Base-by-base conservation (phyloP, 2,329 filamentous ascomycete genomes). In the Pestalotiopsis sp. region DNA sequence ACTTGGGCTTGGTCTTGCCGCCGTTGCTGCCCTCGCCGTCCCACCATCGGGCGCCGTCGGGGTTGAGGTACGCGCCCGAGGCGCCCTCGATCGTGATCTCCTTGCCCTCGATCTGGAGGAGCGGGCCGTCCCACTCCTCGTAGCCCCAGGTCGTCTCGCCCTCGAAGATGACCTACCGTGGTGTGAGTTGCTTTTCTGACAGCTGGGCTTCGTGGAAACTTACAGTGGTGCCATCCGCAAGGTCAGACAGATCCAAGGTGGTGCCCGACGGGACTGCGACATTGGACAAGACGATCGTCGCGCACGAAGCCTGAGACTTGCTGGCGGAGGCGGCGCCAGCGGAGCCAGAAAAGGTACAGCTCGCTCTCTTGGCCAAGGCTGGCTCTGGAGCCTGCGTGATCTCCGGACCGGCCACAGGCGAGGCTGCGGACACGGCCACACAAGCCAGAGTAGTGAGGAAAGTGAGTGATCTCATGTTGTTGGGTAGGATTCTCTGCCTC, bases 1-100 rank as follows among this genome's bases (percentile, higher is more conserved):
- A 69, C 78, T 83, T 78, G 52, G 80, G 80, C 78, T 82, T 81
- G 45, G 72, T 76, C 71, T 76, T 76, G 60, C 80, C 80, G n/a
- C 80, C 80, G 66, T 81, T 81, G 70, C 71, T 72, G 61, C 80
- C 80, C 71, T 79, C 36, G 41, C 78, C 77, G 67, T 80, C 78
- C 78, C 78, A 74, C 65, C 65, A 66, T 2, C 52, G 27, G 25
- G 65, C 52, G 25, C 65, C 65, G 14, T 66, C 52, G 36, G 65
- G 27, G 65, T 66, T 66, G 27, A 66, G 56, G 14, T 40, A 66
- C 17, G 27, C 27, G 7, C 65, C 65, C 6, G 20, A 36, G 20
- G 65, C 65, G 23, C 65, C 65, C 20, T 59, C 38, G 23, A 66
- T 61, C 56, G 65, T 66, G 36, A 66, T 66, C 17, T 61, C 27